These are phyloP conservation scores for Suillus americanus DNA, from an alignment of 768 basidiomycete species.

Conservation along the genomic window DNA sequence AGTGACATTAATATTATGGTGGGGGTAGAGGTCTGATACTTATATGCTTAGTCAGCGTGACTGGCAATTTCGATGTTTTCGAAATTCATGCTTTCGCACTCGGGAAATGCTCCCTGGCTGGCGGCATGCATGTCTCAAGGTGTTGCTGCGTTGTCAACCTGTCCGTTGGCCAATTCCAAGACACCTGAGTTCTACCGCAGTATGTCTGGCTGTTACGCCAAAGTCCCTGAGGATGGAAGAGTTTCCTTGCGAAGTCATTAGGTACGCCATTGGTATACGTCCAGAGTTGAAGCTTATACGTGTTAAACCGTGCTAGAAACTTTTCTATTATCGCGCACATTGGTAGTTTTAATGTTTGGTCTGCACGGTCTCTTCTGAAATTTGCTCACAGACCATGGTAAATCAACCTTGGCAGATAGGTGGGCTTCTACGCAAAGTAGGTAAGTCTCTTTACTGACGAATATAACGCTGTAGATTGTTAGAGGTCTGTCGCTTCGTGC, in stretches of 20 bases:
- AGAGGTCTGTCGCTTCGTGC: constrained; percentile 47
- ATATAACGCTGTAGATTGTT: constrained; percentile 51
- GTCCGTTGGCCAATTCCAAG: constrained; percentile 10
- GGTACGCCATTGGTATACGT: constrained; percentile 42
- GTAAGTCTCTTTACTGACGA: neutral
- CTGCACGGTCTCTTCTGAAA: constrained; percentile 6
- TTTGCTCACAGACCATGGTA: constrained; percentile 77
- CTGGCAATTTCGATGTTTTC: neutral
- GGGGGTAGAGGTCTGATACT: neutral
- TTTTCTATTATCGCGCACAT: constrained; percentile 98
- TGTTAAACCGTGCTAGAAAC: constrained; percentile 49
- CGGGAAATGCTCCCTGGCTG: constrained; percentile 31
- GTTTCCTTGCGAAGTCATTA: constrained; percentile 66
- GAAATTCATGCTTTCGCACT: neutral
- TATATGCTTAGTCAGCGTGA: constrained; percentile 1
- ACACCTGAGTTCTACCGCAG: constrained; percentile 32
- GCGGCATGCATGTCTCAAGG: constrained; percentile 28
- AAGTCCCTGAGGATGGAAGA: constrained; percentile 54
- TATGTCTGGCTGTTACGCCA: constrained; percentile 24
- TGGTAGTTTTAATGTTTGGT: constrained; percentile 41
- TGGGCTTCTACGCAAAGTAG: constrained; percentile 30
- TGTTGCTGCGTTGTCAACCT: constrained; percentile 17
- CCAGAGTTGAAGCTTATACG: neutral
- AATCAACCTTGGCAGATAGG: constrained; percentile 92
- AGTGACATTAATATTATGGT: constrained; percentile 61